Evolutionary conservation across 2,329 filamentous ascomycete species (phyloP), one percentile per base, ranked within the genome.

Genomic region (Westerdykella aurantiaca): DNA sequence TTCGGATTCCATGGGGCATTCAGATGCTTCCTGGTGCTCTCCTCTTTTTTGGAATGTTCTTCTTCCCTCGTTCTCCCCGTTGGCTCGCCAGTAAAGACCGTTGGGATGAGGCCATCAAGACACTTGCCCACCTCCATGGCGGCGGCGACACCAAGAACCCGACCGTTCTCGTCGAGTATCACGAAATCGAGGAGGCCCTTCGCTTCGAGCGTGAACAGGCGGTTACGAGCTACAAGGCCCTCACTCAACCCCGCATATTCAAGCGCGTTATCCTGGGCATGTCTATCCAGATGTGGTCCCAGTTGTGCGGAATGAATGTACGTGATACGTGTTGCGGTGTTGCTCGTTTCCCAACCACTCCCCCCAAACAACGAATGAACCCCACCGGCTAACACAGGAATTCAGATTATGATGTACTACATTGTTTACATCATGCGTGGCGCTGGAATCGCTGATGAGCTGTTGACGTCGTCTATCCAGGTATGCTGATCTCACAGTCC

Each of bases 81-180:
- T 88, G 84, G 83, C 70, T 88, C 5, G 84, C 85, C 5, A 75
- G 76, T 13, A 76, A 83, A 53, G 83, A 83, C 49, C 75, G 80
- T 1, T 84, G 82, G 73, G 81, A 86, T 22, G 78, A 86, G 57
- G 79, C 80, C 70, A 81, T 75, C 34, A 57, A 69, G 14, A 64
- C 74, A 6, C 64, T 71, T 4, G 80, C 79, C 0, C 58, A 69
- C 17, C 69, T 85, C 1, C 82, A 85, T 51, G 81, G 76, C 4
- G 61, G 67, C 0, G 80, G 80, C 3, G 72, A 83, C 45, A 47
- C 69, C 2, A 73, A 76, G 42, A 72, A 82, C 46, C 74, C 79
- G 11, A 77, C 77, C 51, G 81, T 85, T 3, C 67, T 83, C 0
- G 80, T 80, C 0, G 77, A 85, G 64, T 82, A 79, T 52, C 72